phyloP scores from a whole-genome alignment of 202 grass and related monocot species.

The Carex arenaria region DNA sequence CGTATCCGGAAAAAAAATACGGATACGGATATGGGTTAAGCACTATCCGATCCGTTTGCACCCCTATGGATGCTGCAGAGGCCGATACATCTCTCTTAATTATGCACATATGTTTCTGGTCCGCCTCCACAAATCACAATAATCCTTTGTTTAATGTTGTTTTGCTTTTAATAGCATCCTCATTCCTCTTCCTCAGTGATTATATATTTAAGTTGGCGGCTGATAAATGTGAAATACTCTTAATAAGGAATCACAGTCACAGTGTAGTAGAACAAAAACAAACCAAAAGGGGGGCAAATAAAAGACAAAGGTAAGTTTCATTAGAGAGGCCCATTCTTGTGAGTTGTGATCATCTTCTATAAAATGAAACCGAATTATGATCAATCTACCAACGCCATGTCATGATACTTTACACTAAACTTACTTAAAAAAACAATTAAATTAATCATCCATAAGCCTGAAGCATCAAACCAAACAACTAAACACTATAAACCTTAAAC shows the following conservation, averaged over 20 bases:
- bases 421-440: neutral
- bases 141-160: too few relatives aligned
- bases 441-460: conserved; percentile 19
- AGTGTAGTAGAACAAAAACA: neutral
- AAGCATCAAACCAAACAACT: neutral
- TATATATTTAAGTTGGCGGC: neutral
- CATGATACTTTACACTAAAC: conserved; percentile 5
- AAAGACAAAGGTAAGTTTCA: neutral
- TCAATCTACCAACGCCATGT: neutral
- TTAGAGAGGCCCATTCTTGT: neutral
- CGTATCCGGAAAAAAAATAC: too few relatives aligned
- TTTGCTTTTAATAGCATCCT: neutral
- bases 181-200: neutral
- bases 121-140: too few relatives aligned
- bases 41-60: too few relatives aligned
- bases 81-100: too few relatives aligned
- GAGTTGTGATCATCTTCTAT: neutral
- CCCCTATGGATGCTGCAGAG: too few relatives aligned
- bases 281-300: neutral
- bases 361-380: neutral
- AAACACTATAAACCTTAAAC: conserved; percentile 18
- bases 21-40: too few relatives aligned
- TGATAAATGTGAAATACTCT: neutral
- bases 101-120: too few relatives aligned
- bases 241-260: neutral